Percentiles rank a stretch among this genome's conserved stretches.
Conservation (phyloP, 306 rosid genomes). For the Amphicarpaea edgeworthii region DNA sequence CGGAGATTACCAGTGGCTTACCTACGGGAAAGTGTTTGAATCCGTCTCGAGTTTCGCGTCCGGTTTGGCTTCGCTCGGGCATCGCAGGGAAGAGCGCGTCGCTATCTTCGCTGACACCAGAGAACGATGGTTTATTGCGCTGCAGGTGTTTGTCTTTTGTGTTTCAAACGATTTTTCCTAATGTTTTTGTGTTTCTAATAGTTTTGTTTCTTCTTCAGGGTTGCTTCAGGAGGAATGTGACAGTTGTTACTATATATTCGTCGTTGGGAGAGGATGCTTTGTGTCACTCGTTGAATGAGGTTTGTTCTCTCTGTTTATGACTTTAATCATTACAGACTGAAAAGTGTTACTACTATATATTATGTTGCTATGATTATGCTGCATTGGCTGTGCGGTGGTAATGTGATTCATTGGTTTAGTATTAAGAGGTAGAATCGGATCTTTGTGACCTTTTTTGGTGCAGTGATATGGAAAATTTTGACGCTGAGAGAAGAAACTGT, state of each 20-base stretch:
- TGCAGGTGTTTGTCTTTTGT: slow-evolving; percentile 70
- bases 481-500: slow-evolving; percentile 14
- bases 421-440: background rate
- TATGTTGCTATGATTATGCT: background rate
- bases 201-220: slow-evolving; percentile 58
- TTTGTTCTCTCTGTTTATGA: slow-evolving; percentile 51
- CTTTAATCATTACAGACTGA: background rate
- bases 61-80: slow-evolving; percentile 78
- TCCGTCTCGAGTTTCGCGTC: slow-evolving; percentile 75
- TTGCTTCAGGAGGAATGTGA: slow-evolving; percentile 90
- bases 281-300: slow-evolving; percentile 94
- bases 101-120: slow-evolving; percentile 95
- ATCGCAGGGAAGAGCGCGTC: slow-evolving; percentile 70
- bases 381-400: background rate
- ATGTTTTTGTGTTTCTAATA: background rate
- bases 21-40: slow-evolving; percentile 71
- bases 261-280: slow-evolving; percentile 96
- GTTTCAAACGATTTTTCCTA: background rate
- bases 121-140: slow-evolving; percentile 91
- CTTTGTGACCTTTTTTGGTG: background rate
- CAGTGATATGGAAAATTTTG: background rate
- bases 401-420: background rate
- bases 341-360: background rate
- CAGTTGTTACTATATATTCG: slow-evolving; percentile 93
- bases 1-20: slow-evolving; percentile 88